Conservation (phyloP, 2,329 filamentous ascomycete genomes). For the Davidsoniella eucalypti region DNA sequence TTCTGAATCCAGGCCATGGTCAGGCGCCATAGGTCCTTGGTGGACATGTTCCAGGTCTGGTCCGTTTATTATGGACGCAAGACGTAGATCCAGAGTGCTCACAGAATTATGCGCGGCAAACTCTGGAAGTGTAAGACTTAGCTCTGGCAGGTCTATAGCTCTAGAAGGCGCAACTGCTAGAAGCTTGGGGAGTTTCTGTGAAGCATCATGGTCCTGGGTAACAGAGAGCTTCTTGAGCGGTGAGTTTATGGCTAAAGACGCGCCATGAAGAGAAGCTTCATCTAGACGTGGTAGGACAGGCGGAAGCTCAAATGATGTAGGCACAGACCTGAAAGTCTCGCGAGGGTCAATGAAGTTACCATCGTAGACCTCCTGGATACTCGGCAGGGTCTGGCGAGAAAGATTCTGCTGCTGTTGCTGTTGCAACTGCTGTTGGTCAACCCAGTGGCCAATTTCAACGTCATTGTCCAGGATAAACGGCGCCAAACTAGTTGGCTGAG, state of each 20-base stretch:
- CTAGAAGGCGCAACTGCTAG: slow-evolving; percentile 1
- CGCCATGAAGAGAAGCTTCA: background rate
- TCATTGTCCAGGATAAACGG: background rate
- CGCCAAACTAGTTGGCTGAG: background rate
- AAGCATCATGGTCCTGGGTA: background rate
- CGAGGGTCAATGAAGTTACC: slow-evolving; percentile 7
- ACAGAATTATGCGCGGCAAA: background rate
- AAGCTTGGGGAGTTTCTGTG: background rate
- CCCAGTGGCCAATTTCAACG: slow-evolving; percentile 2
- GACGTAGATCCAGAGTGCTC: background rate
- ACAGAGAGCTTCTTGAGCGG: background rate
- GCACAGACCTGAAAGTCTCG: background rate
- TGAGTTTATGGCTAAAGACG: background rate
- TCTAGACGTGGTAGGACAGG: slow-evolving; percentile 3
- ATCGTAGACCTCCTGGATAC: slow-evolving; percentile 8
- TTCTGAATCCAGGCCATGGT: background rate
- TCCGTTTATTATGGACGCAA: background rate
- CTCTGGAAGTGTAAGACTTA: background rate
- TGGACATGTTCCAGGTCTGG: background rate
- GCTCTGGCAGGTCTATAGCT: background rate
- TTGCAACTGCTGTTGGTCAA: background rate
- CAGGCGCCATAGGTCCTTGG: background rate
- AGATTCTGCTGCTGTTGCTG: background rate
- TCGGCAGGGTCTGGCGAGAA: slow-evolving; percentile 4
- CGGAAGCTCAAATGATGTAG: slow-evolving; percentile 4